A percentile compares a stretch with the other conserved stretches of the same genome.
These are phyloP conservation scores for Lachancea waltii DNA, from an alignment of 805 yeast species.

Conservation along the genomic window DNA sequence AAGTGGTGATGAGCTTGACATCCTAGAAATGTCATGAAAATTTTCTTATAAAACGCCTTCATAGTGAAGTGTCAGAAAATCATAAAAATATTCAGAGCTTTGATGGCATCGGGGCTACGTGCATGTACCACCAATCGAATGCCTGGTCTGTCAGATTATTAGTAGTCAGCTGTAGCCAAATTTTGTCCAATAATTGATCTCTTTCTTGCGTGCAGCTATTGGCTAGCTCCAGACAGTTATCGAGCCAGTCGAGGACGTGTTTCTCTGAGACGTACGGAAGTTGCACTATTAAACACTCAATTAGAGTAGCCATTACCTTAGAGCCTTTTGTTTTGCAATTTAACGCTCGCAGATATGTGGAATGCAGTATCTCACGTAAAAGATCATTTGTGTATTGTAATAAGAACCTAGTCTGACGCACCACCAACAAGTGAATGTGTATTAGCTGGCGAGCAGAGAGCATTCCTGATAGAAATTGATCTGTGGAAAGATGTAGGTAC, in stretches of 20 bases:
- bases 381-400: constrained; percentile 13
- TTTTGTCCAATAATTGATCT: constrained; percentile 11
- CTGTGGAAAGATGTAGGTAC: constrained; percentile 15
- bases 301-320: constrained; percentile 11
- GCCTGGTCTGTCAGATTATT: constrained; percentile 15
- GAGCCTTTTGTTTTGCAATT: constrained; percentile 10
- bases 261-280: constrained; percentile 14
- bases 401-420: constrained; percentile 12
- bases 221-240: constrained; percentile 20
- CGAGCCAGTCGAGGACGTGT: constrained; percentile 22
- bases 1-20: constrained; percentile 6
- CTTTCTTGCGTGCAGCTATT: constrained; percentile 5
- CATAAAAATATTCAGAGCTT: constrained; percentile 6
- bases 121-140: constrained; percentile 28
- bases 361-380: constrained; percentile 17
- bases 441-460: constrained; percentile 20
- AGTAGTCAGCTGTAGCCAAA: constrained; percentile 22
- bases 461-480: constrained; percentile 12
- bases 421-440: constrained; percentile 15
- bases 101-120: constrained; percentile 8
- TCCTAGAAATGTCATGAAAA: background rate
- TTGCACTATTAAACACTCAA: constrained; percentile 22
- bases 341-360: constrained; percentile 16
- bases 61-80: constrained; percentile 1
- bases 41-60: background rate